phyloP scores from a whole-genome alignment of 23 red algal species.

The Gracilariopsis chorda region DNA sequence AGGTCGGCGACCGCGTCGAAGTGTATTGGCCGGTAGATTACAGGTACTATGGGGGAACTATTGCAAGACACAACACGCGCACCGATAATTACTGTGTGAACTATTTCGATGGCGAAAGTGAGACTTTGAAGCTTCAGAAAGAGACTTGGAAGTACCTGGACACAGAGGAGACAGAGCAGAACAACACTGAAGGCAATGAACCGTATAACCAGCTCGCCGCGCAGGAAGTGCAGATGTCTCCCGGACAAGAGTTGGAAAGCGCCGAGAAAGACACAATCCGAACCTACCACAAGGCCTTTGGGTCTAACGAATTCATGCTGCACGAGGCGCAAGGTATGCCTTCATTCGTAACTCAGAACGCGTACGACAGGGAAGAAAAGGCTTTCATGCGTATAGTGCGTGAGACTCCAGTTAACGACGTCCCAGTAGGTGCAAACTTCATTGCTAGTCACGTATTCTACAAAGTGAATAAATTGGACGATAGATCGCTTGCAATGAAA shows the following conservation, averaged over 20 bases:
- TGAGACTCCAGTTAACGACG: not conserved
- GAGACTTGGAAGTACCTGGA: too few species aligned
- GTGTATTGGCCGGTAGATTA: too few species aligned
- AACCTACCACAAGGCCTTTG: not conserved
- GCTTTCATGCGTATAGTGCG: slow-evolving; percentile 18
- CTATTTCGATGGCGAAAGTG: too few species aligned
- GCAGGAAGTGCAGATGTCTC: not conserved
- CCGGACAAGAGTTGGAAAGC: not conserved
- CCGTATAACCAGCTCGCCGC: not conserved
- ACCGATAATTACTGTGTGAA: too few species aligned
- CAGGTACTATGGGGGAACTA: too few species aligned
- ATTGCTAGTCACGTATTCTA: slow-evolving; percentile 51
- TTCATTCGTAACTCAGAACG: not conserved
- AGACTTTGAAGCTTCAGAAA: too few species aligned
- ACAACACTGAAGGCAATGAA: too few species aligned
- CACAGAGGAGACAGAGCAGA: too few species aligned
- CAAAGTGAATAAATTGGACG: slow-evolving; percentile 13
- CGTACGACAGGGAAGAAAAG: slow-evolving; percentile 10
- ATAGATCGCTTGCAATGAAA: not conserved
- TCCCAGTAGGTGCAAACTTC: slow-evolving; percentile 35
- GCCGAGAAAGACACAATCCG: not conserved
- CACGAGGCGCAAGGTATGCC: not conserved
- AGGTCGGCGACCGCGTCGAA: too few species aligned
- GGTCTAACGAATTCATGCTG: slow-evolving; percentile 31
- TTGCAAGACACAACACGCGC: too few species aligned